Evolutionary conservation across 2,329 filamentous ascomycete species (phyloP), one percentile per base, ranked within the genome.

Genomic region (Ceratocystis destructans): DNA sequence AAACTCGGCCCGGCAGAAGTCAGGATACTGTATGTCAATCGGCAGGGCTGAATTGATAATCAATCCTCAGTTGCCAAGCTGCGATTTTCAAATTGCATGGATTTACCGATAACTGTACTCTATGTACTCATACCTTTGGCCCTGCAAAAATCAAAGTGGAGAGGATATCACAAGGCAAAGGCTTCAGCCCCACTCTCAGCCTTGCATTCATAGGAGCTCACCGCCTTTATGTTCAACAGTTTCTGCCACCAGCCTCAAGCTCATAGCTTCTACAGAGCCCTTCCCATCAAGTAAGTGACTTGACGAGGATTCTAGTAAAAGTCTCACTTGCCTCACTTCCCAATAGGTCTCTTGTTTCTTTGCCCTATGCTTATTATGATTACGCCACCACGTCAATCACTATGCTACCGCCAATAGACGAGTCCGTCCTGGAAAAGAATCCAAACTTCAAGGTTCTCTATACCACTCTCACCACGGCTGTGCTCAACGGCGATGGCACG

Each of bases 391-490:
- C 67, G 66, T 45, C 66, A 25, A 17, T n/a, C 45, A 72, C 20
- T 15, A 85, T 86, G 82, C 73, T 86, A 1, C 84, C 84, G 0
- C 83, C 82, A 0, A 73, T 86, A 7, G 83, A 86, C 22, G 76
- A 80, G 7, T 70, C 77, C 0, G 75, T 86, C 20, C 72, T 87
- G 1, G 73, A 78, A 64, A 78, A 76, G 67, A 86, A 87, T 69
- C 83, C 83, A 0, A 78, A 82, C 25, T 87, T 87, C 70, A 80
- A 81, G n/a, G 76, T 77, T 44, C 77, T 87, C 4, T 83, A 86
- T 73, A 76, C 74, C 17, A 81, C 77, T 12, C 75, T 87, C 59
- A 82, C 80, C 5, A 79, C 77, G 1, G 76, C 76, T 1, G 72
- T 85, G 31, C 77, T 87, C 4, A 83, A 84, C 69, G 73, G 79